Evolutionary conservation across 805 yeast genomes (phyloP).

Genomic region (Komagataella mondaviorum): DNA sequence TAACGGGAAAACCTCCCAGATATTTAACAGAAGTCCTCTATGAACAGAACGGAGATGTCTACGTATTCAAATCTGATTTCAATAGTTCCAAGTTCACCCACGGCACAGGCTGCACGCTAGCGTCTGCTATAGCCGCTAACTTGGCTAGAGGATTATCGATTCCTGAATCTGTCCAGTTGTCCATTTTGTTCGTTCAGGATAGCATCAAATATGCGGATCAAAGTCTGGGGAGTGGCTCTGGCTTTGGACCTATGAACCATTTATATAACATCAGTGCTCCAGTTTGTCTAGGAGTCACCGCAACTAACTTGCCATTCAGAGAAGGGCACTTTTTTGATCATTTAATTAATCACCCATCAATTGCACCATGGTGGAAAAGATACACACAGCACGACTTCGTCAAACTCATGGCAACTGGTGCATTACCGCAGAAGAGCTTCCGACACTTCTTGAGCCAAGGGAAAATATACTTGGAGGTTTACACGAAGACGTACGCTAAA

Average conservation of each 20-base stretch:
- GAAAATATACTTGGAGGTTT: conserved; percentile 54
- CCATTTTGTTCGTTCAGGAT: conserved; percentile 52
- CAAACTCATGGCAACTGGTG: conserved; percentile 32
- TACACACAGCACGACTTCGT: conserved; percentile 57
- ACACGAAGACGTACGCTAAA: conserved; percentile 49
- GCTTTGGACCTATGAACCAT: conserved; percentile 64
- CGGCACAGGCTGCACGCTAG: conserved; percentile 86
- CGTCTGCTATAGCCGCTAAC: conserved; percentile 69
- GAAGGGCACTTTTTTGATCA: conserved; percentile 30
- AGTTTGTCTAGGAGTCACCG: conserved; percentile 2
- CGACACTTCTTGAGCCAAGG: conserved; percentile 40
- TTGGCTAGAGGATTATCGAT: conserved; percentile 42
- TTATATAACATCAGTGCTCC: conserved; percentile 19
- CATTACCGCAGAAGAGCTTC: conserved; percentile 36
- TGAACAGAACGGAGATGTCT: conserved; percentile 18
- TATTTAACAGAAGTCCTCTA: conserved; percentile 12
- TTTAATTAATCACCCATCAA: conserved; percentile 40
- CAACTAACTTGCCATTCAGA: conserved; percentile 12
- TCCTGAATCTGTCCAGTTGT: conserved; percentile 34
- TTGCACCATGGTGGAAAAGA: conserved; percentile 38
- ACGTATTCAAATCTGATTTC: conserved; percentile 32
- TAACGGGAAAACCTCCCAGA: conserved; percentile 6
- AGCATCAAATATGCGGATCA: conserved; percentile 36
- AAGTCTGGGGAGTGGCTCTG: conserved; percentile 26
- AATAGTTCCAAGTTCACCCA: conserved; percentile 48